Percentiles rank a stretch among this genome's conserved stretches.
Evolutionary conservation across 257 asterid species (phyloP).

Genomic region (Solanum peruvianum): DNA sequence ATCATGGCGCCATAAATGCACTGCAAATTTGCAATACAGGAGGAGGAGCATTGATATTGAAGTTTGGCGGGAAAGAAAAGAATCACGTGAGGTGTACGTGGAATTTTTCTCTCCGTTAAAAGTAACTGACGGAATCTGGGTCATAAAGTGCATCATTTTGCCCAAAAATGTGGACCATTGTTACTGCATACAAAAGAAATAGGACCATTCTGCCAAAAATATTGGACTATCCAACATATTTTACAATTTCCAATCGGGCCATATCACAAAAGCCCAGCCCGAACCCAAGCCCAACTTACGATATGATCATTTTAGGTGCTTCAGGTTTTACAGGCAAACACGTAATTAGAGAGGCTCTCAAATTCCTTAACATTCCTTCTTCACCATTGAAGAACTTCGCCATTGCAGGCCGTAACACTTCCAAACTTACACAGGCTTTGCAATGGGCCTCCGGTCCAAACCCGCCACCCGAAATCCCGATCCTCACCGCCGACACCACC

Average conservation of each 20-base stretch:
- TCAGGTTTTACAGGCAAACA: conserved; percentile 91
- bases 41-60: neutral
- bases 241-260: neutral
- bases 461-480: conserved; percentile 40
- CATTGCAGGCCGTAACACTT: conserved; percentile 63
- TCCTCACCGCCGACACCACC: conserved; percentile 51
- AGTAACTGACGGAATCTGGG: neutral
- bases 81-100: neutral
- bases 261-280: neutral
- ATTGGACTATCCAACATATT: neutral
- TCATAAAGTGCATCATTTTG: neutral
- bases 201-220: neutral
- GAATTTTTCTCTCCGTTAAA: neutral
- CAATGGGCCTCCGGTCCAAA: conserved; percentile 49
- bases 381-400: conserved; percentile 67
- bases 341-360: conserved; percentile 74
- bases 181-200: neutral
- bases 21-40: neutral
- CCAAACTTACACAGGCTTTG: conserved; percentile 45
- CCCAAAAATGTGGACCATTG: neutral
- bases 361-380: conserved; percentile 48
- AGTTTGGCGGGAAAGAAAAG: neutral
- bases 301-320: conserved; percentile 63
- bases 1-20: too few species aligned
- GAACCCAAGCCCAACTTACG: conserved; percentile 15